A percentile compares a stretch with the other conserved stretches of the same genome.
These are phyloP conservation scores for Mycena galericulata DNA, from an alignment of 768 basidiomycete species.

Conservation along the genomic window DNA sequence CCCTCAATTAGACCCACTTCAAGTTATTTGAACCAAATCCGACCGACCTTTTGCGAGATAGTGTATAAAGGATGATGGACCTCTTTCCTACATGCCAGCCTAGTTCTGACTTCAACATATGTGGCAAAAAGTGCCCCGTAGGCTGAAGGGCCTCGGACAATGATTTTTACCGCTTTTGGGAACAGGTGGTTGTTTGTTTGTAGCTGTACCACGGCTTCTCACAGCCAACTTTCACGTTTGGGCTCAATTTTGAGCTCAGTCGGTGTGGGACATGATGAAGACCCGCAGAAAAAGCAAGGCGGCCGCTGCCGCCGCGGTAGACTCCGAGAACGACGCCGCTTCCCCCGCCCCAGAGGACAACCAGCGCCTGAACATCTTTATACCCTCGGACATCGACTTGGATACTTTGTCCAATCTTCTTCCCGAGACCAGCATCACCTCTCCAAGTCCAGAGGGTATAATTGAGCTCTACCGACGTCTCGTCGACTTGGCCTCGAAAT, in stretches of 20 bases:
- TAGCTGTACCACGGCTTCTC: background rate
- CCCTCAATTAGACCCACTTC: too few species aligned
- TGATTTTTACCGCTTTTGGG: background rate
- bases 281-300: slow-evolving; percentile 76
- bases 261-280: slow-evolving; percentile 41
- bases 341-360: slow-evolving; percentile 49
- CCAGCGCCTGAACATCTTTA: slow-evolving; percentile 52
- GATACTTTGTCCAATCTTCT: slow-evolving; percentile 69
- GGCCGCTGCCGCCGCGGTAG: slow-evolving; percentile 54
- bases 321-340: slow-evolving; percentile 39
- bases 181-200: slow-evolving; percentile 5
- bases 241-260: too few species aligned
- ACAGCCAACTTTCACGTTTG: background rate
- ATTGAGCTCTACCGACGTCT: slow-evolving; percentile 72
- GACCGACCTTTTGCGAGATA: too few species aligned
- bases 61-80: too few species aligned
- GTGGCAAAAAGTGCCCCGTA: too few species aligned
- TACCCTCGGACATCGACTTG: slow-evolving; percentile 78
- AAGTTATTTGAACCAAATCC: too few species aligned
- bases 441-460: slow-evolving; percentile 70
- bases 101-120: too few species aligned
- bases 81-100: too few species aligned
- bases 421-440: slow-evolving; percentile 68
- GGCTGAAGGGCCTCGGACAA: too few species aligned
- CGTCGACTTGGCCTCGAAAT: slow-evolving; percentile 64